Evolutionary conservation across 2,329 filamentous ascomycete genomes (phyloP).

Genomic region (Clonostachys sp.): DNA sequence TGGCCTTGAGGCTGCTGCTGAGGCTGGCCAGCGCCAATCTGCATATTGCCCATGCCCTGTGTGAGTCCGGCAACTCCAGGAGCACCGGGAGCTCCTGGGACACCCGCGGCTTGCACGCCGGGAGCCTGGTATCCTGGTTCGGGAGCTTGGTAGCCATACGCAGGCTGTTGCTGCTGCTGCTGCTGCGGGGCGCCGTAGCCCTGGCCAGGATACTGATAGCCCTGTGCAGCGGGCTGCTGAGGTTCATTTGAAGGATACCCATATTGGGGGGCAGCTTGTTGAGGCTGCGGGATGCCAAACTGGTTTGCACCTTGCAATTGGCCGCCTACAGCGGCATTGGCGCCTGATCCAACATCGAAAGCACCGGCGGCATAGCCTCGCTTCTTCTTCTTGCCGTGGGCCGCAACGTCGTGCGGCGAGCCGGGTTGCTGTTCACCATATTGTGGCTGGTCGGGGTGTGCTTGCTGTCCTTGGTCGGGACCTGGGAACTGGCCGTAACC

Average conservation of each 20-base stretch:
- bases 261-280: constrained; percentile 42
- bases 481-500: constrained; percentile 46
- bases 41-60: constrained; percentile 82
- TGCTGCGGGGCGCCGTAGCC: constrained; percentile 19
- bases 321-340: constrained; percentile 64
- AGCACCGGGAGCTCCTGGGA: constrained; percentile 13
- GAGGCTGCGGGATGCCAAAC: constrained; percentile 39
- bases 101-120: constrained; percentile 22
- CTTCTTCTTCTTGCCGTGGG: constrained; percentile 76
- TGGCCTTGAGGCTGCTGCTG: constrained; percentile 42
- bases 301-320: constrained; percentile 28
- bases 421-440: constrained; percentile 26
- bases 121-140: constrained; percentile 61
- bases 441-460: constrained; percentile 23
- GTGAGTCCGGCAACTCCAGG: constrained; percentile 68
- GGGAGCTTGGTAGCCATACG: constrained; percentile 60
- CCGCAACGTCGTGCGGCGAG: constrained; percentile 19
- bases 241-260: constrained; percentile 39
- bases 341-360: constrained; percentile 86
- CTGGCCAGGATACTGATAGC: constrained; percentile 33
- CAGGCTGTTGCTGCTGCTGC: constrained; percentile 23
- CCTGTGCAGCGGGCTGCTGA: constrained; percentile 20
- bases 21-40: constrained; percentile 51
- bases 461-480: constrained; percentile 21
- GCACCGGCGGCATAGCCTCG: constrained; percentile 90